A percentile compares a stretch with the other conserved stretches of the same genome.
Conservation (phyloP, 345 rosid genomes). For the Trapa incisa region DNA sequence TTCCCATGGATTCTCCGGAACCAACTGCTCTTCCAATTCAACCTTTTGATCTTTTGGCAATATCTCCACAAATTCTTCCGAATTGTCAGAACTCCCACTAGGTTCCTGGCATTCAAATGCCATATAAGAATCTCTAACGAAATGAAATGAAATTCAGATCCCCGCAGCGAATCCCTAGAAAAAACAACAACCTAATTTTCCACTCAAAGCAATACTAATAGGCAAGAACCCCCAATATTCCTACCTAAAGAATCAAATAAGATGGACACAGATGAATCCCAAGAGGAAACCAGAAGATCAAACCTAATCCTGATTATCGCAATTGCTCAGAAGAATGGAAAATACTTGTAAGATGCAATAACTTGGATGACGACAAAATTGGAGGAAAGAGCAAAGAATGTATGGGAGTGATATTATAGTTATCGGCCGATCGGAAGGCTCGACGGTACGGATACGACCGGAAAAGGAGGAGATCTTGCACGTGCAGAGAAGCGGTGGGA, state of each 20-base stretch:
- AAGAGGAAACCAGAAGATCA: neutral
- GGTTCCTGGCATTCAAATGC: slow-evolving; percentile 68
- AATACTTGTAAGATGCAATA: neutral
- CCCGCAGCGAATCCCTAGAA: slow-evolving; percentile 1
- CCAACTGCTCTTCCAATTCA: slow-evolving; percentile 11
- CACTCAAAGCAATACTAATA: neutral
- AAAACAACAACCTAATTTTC: neutral
- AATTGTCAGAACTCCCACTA: slow-evolving; percentile 20
- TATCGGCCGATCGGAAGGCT: neutral
- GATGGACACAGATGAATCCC: neutral
- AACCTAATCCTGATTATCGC: neutral
- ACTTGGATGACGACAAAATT: neutral
- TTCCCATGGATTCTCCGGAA: slow-evolving; percentile 6
- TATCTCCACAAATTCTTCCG: slow-evolving; percentile 15
- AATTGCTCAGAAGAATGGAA: neutral
- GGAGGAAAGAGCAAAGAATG: neutral
- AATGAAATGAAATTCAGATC: slow-evolving; percentile 3
- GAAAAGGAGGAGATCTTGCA: neutral
- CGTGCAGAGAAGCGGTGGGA: neutral
- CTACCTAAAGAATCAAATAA: neutral
- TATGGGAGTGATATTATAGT: neutral
- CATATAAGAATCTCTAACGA: slow-evolving; percentile 35
- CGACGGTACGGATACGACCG: neutral
- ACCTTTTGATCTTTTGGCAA: slow-evolving; percentile 6
- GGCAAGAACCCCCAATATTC: neutral